A percentile compares a stretch with the other conserved stretches of the same genome.
phyloP scores from a whole-genome alignment of 768 basidiomycete genomes.

The Collybia sp. region DNA sequence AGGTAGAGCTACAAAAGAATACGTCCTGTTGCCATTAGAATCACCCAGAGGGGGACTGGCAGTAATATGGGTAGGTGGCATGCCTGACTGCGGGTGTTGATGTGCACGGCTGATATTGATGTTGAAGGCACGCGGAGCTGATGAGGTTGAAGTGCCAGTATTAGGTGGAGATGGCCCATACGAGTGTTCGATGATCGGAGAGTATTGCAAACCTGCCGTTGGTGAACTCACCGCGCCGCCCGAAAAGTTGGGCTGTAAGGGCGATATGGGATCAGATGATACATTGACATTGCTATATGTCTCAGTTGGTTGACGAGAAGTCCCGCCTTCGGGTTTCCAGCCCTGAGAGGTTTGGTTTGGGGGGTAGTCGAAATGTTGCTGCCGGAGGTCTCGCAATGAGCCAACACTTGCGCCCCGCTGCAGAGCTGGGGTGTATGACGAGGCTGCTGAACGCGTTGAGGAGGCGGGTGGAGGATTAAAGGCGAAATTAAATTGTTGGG shows the following conservation, averaged over 20 bases:
- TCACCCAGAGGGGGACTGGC: conserved; percentile 15
- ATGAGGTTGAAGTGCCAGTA: conserved; percentile 57
- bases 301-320: conserved; percentile 22
- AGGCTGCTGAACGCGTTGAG: conserved; percentile 27
- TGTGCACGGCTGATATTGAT: conserved; percentile 19
- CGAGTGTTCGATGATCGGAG: conserved; percentile 40
- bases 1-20: conserved; percentile 77
- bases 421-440: conserved; percentile 35
- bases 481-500: conserved; percentile 37
- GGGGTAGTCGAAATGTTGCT: conserved; percentile 32
- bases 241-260: conserved; percentile 49
- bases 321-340: conserved; percentile 33
- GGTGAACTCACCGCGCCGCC: conserved; percentile 30
- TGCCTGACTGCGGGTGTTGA: too few relatives aligned
- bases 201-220: conserved; percentile 36
- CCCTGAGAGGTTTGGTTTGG: conserved; percentile 17
- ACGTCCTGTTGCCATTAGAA: conserved; percentile 58
- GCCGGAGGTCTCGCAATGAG: conserved; percentile 38
- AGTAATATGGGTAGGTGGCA: conserved; percentile 5
- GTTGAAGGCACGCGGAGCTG: conserved; percentile 27
- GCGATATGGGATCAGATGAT: conserved; percentile 48
- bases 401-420: conserved; percentile 43
- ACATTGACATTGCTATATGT: conserved; percentile 26
- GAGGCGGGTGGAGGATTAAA: conserved; percentile 26
- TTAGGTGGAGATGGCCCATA: conserved; percentile 62